Evolutionary conservation across 306 rosid species (phyloP).

Genomic region (Casuarina glauca): DNA sequence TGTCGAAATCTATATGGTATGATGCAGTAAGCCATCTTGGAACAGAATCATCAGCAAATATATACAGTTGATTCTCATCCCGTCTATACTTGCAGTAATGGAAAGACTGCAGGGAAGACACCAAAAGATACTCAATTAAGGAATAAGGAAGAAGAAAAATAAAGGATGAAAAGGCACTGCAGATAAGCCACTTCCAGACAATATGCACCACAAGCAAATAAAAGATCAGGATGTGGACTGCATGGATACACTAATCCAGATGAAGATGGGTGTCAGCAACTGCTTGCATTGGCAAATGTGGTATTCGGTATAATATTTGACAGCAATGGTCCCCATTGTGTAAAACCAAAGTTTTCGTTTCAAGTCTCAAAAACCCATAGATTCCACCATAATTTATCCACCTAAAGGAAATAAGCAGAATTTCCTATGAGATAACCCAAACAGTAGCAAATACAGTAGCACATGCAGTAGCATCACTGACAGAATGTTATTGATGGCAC

Average conservation of each 20-base stretch:
- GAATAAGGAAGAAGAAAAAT: neutral
- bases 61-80: conserved; percentile 92
- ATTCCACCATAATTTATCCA: neutral
- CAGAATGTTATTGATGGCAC: neutral
- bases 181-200: neutral
- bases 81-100: conserved; percentile 97
- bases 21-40: conserved; percentile 98
- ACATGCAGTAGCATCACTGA: neutral
- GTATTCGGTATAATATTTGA: neutral
- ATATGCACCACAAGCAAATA: neutral
- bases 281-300: neutral
- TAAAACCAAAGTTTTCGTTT: neutral
- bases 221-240: neutral
- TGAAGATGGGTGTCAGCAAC: neutral
- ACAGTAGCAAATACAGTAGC: neutral
- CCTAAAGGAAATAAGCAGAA: neutral
- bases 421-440: neutral
- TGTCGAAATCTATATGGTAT: conserved; percentile 91
- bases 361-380: neutral
- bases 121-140: conserved; percentile 24
- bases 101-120: conserved; percentile 72
- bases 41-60: conserved; percentile 93
- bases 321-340: neutral
- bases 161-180: neutral
- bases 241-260: neutral